These are phyloP conservation scores for Thelephora aurantiotincta DNA, from an alignment of 768 basidiomycete species.

Conservation along the genomic window DNA sequence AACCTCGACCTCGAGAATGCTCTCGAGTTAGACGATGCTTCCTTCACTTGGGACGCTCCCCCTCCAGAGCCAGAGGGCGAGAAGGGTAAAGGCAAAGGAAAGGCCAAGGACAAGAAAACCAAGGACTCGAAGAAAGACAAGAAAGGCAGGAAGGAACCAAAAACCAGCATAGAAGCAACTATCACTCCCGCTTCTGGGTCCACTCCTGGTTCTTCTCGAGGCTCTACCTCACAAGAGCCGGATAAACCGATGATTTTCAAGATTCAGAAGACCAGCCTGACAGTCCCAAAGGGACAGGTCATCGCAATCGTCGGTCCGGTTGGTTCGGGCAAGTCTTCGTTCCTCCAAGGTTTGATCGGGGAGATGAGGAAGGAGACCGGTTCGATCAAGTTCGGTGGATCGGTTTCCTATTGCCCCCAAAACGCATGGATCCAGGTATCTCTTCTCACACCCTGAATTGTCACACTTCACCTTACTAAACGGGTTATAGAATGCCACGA, in stretches of 20 bases:
- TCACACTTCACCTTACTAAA: neutral
- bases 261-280: conserved; percentile 47
- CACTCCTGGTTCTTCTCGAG: conserved; percentile 4
- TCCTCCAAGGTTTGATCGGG: conserved; percentile 63
- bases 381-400: conserved; percentile 51
- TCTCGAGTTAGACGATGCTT: conserved; percentile 39
- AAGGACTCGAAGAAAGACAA: conserved; percentile 12
- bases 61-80: conserved; percentile 31
- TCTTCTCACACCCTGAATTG: conserved; percentile 1
- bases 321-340: conserved; percentile 54
- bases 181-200: neutral
- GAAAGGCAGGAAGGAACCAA: conserved; percentile 8
- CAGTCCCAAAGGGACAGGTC: conserved; percentile 62
- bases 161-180: conserved; percentile 4
- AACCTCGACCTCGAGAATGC: conserved; percentile 48
- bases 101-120: conserved; percentile 21
- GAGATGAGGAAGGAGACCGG: conserved; percentile 72
- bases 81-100: neutral
- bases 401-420: conserved; percentile 75
- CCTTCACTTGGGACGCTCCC: conserved; percentile 81
- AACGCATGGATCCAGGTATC: conserved; percentile 78
- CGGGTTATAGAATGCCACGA: conserved; percentile 50
- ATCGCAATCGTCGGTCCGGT: conserved; percentile 70
- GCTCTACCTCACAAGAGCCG: conserved; percentile 16
- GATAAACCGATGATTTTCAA: conserved; percentile 39